Evolutionary conservation across 306 rosid species (phyloP).

Genomic region (Vigna angularis): DNA sequence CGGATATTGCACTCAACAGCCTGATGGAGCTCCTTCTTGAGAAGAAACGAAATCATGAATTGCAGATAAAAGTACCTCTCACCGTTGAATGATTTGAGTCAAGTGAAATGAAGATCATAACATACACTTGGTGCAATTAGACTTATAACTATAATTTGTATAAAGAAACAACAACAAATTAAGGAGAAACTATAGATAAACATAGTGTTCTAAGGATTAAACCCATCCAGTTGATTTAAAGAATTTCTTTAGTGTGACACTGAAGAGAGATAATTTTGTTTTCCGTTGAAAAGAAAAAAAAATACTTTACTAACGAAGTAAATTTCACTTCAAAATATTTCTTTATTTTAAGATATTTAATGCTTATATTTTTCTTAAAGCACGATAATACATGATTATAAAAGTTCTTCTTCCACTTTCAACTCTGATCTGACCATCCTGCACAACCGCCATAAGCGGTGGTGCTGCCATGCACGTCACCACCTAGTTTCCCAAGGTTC

Average conservation of each 20-base stretch:
- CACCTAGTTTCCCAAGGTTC: no score
- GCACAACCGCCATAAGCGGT: no score
- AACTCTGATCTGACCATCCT: no score
- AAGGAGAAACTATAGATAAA: background rate
- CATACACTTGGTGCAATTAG: no score
- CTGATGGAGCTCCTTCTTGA: constrained; percentile 30
- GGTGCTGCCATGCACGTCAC: no score
- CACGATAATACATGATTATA: background rate
- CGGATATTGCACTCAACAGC: constrained; percentile 38
- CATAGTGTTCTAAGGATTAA: background rate
- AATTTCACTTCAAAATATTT: background rate
- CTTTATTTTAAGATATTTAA: no score
- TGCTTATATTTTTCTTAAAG: background rate
- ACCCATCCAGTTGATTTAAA: background rate
- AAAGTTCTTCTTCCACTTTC: no score
- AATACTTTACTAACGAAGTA: background rate
- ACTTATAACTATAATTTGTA: no score
- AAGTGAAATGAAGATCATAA: background rate
- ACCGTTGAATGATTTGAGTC: no score
- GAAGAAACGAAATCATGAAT: constrained; percentile 6
- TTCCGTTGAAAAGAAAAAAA: background rate
- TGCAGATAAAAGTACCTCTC: background rate
- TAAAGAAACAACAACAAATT: no score
- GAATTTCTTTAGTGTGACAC: background rate
- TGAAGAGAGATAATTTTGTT: background rate